Evolutionary conservation across 2,329 filamentous ascomycete species (phyloP), one percentile per base, ranked within the genome.

Genomic region (Nemania sp.): DNA sequence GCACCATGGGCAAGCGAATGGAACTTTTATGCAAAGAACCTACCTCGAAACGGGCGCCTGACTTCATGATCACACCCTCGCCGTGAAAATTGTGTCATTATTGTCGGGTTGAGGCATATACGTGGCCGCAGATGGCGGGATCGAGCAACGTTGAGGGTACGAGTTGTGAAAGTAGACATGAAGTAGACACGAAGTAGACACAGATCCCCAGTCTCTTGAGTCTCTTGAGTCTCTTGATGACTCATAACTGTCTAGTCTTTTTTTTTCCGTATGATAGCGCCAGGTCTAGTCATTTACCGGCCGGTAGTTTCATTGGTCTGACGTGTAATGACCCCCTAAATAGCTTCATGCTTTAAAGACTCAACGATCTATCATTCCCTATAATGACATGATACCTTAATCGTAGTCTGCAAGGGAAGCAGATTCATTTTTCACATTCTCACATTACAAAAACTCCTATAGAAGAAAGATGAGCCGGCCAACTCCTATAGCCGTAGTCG

Each of bases 401-500:
- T 39, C 35, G 15, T 39, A 39, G 5, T 39, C 35, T 39, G 4
- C 11, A 5, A 39, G 11, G 35, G 10, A 39, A 39, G 10, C 35
- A 4, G 35, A 39, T 39, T 5, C 3, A 39, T 12, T 39, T 11
- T 39, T 39, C 35, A 39, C 35, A 39, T 39, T 12, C 35, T 39
- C 35, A 39, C 35, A 11, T 39, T 13, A 39, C 15, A 39, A 4
- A 11, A 39, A 39, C 35, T 39, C 35, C 35, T n/a, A 39, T n/a
- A 39, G 35, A 39, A 39, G 5, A 47, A 52, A 17, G 15, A 57
- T 57, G 55, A 18, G 15, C 13, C 40, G 43, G n/a, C 32, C 47
- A 43, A 52, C 29, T 17, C 55, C 55, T n/a, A 62, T 62, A 34
- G 63, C 61, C 37, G 47, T 65, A 45, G 47, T 65, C 9, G 63